Evolutionary conservation across 1,284 basidiomycete genomes (phyloP).

Genomic region (Sporisorium graminicola): DNA sequence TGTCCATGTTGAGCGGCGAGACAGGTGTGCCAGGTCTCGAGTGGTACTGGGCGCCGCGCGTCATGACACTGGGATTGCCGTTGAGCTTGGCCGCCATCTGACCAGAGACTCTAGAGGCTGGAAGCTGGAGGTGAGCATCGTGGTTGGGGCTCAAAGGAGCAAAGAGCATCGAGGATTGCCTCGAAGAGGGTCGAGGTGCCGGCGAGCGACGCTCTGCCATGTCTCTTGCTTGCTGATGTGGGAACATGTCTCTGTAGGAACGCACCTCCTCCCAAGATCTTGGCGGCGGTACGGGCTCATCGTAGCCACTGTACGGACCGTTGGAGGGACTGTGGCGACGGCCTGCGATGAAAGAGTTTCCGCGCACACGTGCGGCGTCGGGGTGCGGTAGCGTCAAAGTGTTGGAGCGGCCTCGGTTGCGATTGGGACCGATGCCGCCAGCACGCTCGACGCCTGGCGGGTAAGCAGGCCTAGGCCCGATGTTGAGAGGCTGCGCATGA

Average conservation of each 20-base stretch:
- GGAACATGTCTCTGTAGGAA: conserved; percentile 11
- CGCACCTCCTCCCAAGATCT: conserved; percentile 37
- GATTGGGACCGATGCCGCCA: conserved; percentile 37
- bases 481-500: conserved; percentile 32
- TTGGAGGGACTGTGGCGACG: conserved; percentile 26
- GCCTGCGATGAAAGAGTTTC: conserved; percentile 21
- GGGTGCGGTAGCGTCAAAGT: conserved; percentile 44
- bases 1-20: conserved; percentile 54
- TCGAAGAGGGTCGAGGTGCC: conserved; percentile 10
- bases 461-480: conserved; percentile 19
- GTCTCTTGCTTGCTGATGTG: conserved; percentile 12
- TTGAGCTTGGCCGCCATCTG: conserved; percentile 7
- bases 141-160: conserved; percentile 42
- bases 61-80: conserved; percentile 14
- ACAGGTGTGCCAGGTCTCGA: conserved; percentile 52
- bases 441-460: conserved; percentile 22
- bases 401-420: conserved; percentile 47
- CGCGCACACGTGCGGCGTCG: conserved; percentile 20
- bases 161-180: conserved; percentile 50
- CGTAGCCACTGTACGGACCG: conserved; percentile 16
- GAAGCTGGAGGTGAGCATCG: conserved; percentile 15
- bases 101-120: conserved; percentile 3
- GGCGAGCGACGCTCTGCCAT: conserved; percentile 22
- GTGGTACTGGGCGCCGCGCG: conserved; percentile 18
- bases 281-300: conserved; percentile 30